Conservation (phyloP, 768 basidiomycete species). For the Russula abietina region DNA sequence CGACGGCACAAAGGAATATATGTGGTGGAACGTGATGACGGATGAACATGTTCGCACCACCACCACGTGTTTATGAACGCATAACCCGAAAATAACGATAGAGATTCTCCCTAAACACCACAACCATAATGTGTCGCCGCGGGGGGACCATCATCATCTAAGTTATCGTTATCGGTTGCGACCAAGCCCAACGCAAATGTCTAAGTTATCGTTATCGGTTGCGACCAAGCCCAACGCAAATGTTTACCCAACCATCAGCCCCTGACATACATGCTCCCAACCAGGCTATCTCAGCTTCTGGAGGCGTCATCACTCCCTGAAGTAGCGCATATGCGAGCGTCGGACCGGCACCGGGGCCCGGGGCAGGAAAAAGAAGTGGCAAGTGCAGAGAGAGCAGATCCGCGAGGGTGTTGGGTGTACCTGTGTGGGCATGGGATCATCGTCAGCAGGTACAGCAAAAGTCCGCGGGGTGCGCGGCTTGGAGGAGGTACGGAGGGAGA, state of each 20-base stretch:
- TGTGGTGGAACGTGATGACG: background rate
- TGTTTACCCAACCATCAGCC: conserved; percentile 92
- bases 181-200: conserved; percentile 63
- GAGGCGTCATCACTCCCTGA: conserved; percentile 78
- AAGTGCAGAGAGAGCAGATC: conserved; percentile 65
- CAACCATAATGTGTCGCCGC: background rate
- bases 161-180: conserved; percentile 27
- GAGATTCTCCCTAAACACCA: background rate
- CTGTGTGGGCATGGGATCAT: conserved; percentile 36
- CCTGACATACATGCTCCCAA: conserved; percentile 87
- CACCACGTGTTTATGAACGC: background rate
- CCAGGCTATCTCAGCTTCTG: conserved; percentile 90
- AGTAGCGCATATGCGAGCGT: conserved; percentile 67
- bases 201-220: no score
- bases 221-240: conserved; percentile 59
- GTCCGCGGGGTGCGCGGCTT: conserved; percentile 16
- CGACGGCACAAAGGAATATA: conserved; percentile 2
- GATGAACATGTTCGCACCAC: background rate
- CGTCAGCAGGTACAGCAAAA: conserved; percentile 16
- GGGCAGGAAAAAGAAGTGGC: conserved; percentile 70
- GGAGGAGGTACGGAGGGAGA: background rate
- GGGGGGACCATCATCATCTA: no score
- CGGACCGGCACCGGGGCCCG: conserved; percentile 21
- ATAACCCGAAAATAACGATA: background rate
- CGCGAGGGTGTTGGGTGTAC: conserved; percentile 64